Base-by-base conservation (phyloP, 352 stramenopile genomes). In the Phytophthora cactorum region DNA sequence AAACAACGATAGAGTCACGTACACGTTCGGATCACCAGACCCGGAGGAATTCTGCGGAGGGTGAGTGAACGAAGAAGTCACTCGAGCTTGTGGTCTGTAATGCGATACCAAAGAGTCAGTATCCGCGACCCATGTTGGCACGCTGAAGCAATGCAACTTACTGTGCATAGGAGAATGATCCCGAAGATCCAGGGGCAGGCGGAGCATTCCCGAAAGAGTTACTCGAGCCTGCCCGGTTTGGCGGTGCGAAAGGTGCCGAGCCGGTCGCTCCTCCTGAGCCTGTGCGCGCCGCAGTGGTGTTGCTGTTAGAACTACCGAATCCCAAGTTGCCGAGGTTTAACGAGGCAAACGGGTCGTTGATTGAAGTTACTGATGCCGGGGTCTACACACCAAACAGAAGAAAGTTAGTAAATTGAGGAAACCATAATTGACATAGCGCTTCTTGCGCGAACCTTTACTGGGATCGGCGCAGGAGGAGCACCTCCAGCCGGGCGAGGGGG, bases 321-420 rank as follows among this genome's bases (percentile, higher is more conserved):
- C 81, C 82, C 15, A 91, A 74, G 12, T 64, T 79, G 28, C 78
- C 77, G 14, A 93, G 75, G 52, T 79, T 89, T 1, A 95, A 75
- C 4, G 87, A 81, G 6, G 87, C 82, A 52, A 95, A 95, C 14
- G 83, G 87, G 57, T 95, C 87, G 39, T 85, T 90, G 46, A 91
- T 66, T 6, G 79, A 74, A 39, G 80, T 38, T n/a, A 60, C 58
- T 10, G 77, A 71, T 39, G 69, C 69, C 46, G 67, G 47, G 14
- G 63, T 64, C 72, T 79, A 49, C 17, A 50, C 10, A 53, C 10
- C 46, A 14, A 50, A 28, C 22, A 53, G 11, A 2, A 52, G 22
- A 9, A 64, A 54, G 43, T 57, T 59, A 56, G 59, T 7, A 54
- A 14, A 51, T 10, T 38, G 12, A 22, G 4, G 5, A 52, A 22